Conservation (phyloP, 2,329 filamentous ascomycete genomes). For the Fusarium sp. region DNA sequence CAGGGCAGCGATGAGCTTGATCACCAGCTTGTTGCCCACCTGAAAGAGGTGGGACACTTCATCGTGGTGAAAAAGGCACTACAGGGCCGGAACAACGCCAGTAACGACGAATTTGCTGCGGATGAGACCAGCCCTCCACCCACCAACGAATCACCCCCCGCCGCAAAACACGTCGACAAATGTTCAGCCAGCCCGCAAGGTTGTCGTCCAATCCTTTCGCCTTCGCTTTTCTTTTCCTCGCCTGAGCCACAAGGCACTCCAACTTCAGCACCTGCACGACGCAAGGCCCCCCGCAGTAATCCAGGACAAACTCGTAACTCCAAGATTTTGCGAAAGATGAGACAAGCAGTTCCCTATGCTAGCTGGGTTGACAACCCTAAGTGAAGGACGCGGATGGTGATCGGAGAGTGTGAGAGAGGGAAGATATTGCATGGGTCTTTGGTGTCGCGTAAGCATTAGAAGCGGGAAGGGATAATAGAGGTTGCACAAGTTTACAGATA, state of each 20-base stretch:
- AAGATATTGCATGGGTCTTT: fast-evolving
- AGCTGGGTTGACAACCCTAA: background rate
- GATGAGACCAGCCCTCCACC: background rate
- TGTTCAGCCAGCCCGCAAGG: background rate
- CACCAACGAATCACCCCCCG: fast-evolving
- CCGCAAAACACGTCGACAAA: no score
- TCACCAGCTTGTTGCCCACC: background rate
- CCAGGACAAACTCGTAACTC: background rate
- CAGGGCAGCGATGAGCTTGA: background rate
- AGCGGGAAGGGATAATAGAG: no score
- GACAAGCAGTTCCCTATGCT: background rate
- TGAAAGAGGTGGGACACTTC: background rate
- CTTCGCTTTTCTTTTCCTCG: background rate
- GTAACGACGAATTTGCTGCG: no score
- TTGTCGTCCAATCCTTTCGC: fast-evolving
- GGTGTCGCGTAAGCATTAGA: background rate
- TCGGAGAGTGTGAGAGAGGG: no score
- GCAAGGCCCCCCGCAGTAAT: background rate
- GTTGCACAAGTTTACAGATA: background rate
- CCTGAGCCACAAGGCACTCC: background rate
- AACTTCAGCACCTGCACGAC: background rate
- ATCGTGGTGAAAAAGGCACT: background rate
- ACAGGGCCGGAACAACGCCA: no score
- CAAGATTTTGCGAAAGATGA: background rate
- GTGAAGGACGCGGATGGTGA: fast-evolving